Percentiles rank a stretch among this genome's conserved stretches.
Conservation (phyloP, 805 yeast genomes). For the Kuraishia borneana region DNA sequence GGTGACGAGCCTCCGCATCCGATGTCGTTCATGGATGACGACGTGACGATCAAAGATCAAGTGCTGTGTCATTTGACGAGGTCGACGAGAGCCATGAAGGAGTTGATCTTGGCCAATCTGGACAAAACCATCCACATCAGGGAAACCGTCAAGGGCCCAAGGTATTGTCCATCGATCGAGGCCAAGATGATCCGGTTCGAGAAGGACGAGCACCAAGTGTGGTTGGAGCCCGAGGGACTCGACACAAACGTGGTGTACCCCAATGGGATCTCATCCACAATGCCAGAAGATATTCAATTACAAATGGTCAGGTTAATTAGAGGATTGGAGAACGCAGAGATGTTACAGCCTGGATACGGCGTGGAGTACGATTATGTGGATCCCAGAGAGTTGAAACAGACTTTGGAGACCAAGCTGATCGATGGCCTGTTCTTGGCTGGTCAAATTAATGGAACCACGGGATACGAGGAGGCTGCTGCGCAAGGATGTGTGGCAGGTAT, state of each 20-base stretch:
- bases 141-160: constrained; percentile 91
- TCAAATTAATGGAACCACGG: constrained; percentile 97
- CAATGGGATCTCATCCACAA: constrained; percentile 89
- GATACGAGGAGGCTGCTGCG: constrained; percentile 97
- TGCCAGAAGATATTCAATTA: constrained; percentile 89
- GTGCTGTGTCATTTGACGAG: constrained; percentile 64
- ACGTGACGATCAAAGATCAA: constrained; percentile 50
- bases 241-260: constrained; percentile 87
- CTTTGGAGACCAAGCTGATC: constrained; percentile 74
- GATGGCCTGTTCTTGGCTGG: constrained; percentile 85
- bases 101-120: constrained; percentile 55
- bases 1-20: constrained; percentile 85
- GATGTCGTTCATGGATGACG: constrained; percentile 74
- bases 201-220: constrained; percentile 66
- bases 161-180: constrained; percentile 96
- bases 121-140: constrained; percentile 82
- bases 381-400: constrained; percentile 72
- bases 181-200: constrained; percentile 77
- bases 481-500: constrained; percentile 95
- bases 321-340: constrained; percentile 80
- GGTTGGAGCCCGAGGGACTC: constrained; percentile 96
- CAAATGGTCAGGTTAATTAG: constrained; percentile 66
- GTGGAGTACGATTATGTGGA: constrained; percentile 96
- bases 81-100: constrained; percentile 70
- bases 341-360: constrained; percentile 97